Evolutionary conservation across 495 filamentous ascomycete genomes (phyloP).

Genomic region (Pseudevernia furfuracea): DNA sequence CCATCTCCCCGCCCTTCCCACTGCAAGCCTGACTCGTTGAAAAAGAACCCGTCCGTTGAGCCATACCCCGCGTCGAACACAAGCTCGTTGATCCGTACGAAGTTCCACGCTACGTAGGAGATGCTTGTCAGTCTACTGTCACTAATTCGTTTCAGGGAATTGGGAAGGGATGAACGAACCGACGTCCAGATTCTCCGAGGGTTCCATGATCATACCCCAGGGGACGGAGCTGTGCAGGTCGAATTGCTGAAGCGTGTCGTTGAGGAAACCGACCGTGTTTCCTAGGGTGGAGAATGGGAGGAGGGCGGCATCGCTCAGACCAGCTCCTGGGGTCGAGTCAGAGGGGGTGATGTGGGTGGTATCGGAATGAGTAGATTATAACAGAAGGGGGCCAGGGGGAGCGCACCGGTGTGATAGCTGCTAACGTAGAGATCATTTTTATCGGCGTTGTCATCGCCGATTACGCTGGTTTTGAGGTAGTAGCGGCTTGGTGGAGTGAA

Average conservation of each 20-base stretch:
- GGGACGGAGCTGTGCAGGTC: slow-evolving; percentile 33
- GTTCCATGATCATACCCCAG: slow-evolving; percentile 34
- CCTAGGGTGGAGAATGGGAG: slow-evolving; percentile 17
- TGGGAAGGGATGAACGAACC: slow-evolving; percentile 18
- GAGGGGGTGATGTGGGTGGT: neutral
- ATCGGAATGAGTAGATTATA: neutral
- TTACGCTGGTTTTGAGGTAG: slow-evolving; percentile 38
- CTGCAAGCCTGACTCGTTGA: slow-evolving; percentile 34
- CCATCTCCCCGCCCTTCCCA: slow-evolving; percentile 14
- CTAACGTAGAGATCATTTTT: slow-evolving; percentile 37
- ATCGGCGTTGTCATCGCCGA: slow-evolving; percentile 26
- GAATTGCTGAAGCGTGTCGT: slow-evolving; percentile 38
- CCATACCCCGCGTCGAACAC: slow-evolving; percentile 28
- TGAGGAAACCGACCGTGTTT: slow-evolving; percentile 36
- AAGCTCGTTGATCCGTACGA: slow-evolving; percentile 35
- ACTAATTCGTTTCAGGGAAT: neutral
- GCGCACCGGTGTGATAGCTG: slow-evolving; percentile 38
- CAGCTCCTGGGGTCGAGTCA: slow-evolving; percentile 27
- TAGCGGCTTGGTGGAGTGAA: slow-evolving; percentile 29
- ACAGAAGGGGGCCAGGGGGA: neutral
- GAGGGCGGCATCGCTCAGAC: slow-evolving; percentile 41
- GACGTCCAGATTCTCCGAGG: slow-evolving; percentile 23
- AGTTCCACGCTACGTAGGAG: slow-evolving; percentile 22
- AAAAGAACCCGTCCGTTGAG: slow-evolving; percentile 33
- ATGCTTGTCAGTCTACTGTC: neutral